Evolutionary conservation across 768 basidiomycete genomes (phyloP), one percentile per base, ranked within the genome.

Genomic region (Naganishia onofrii): DNA sequence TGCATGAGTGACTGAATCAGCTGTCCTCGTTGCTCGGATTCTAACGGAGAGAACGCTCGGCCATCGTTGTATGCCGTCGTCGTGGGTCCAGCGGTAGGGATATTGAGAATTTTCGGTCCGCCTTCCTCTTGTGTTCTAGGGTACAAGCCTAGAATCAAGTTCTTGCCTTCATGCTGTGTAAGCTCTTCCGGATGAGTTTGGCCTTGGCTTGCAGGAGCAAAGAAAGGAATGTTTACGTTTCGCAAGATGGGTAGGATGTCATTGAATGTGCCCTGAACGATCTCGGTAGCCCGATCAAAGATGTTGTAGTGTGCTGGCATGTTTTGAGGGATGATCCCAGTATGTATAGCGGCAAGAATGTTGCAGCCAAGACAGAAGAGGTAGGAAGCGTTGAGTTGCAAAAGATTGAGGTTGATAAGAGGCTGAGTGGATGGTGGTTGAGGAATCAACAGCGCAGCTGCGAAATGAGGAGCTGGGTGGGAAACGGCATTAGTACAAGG

Each of bases 401-500:
- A 74, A n/a, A 79, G 46, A 36, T 75, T 68, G 21, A 78, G 70
- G 12, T 73, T 74, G 51, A 77, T 73, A 15, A 76, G 67, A 9
- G 77, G 80, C 31, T 76, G 72, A 0, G 78, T 68, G 15, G 77
- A 76, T 6, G 73, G 70, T 29, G 68, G 71, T 9, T 69, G 67
- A 12, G 75, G 71, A 3, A 76, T 75, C 53, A 79, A 73, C 72
- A 79, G 74, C 67, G 76, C 71, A 66, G 74, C 58, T 17, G 75
- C 72, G 73, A 80, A 80, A 66, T 80, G 78, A 42, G 79, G 79
- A 8, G 79, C 79, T 68, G n/a, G n/a, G 46, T 23, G 4, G 32
- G 19, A 34, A 21, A 7, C 21, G 23, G 13, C 34, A 36, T 64
- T 31, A 54, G 32, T 36, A 54, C 36, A 3, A 34, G 26, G 5